Conservation (phyloP, 1,139 yeast genomes). For the Saccharomycopsis phalli region DNA sequence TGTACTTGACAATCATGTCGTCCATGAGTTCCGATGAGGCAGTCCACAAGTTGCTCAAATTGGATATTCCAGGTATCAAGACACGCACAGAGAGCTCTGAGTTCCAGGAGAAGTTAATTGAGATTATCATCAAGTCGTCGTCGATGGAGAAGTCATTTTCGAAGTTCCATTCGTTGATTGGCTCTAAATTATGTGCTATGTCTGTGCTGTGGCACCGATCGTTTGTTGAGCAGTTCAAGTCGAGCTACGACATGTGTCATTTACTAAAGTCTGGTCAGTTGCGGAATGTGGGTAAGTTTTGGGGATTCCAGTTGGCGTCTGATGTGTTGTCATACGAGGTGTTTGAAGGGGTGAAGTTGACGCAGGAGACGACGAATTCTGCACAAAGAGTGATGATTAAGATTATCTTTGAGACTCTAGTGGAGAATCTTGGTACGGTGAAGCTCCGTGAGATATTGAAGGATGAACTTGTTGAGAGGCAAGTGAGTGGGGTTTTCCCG, state of each 20-base stretch:
- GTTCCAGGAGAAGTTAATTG: slow-evolving; percentile 26
- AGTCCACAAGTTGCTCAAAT: slow-evolving; percentile 66
- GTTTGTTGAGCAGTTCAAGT: slow-evolving; percentile 45
- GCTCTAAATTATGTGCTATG: slow-evolving; percentile 52
- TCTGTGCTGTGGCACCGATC: slow-evolving; percentile 47
- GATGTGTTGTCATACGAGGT: slow-evolving; percentile 63
- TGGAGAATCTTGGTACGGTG: slow-evolving; percentile 63
- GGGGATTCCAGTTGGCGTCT: slow-evolving; percentile 76
- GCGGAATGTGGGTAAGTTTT: slow-evolving; percentile 73
- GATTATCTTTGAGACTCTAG: slow-evolving; percentile 71
- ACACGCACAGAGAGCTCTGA: background rate
- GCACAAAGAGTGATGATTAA: slow-evolving; percentile 77
- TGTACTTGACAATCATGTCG: slow-evolving; percentile 83
- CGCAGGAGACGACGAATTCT: slow-evolving; percentile 67
- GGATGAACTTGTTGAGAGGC: slow-evolving; percentile 6
- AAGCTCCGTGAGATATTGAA: slow-evolving; percentile 39
- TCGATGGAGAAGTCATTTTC: slow-evolving; percentile 84
- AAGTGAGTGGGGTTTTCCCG: slow-evolving; percentile 12
- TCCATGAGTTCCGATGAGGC: slow-evolving; percentile 92
- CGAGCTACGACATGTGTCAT: slow-evolving; percentile 49
- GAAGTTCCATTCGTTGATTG: slow-evolving; percentile 73
- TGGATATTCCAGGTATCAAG: slow-evolving; percentile 24
- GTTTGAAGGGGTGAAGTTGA: slow-evolving; percentile 42
- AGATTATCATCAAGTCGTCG: slow-evolving; percentile 76
- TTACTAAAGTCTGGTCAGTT: slow-evolving; percentile 65